These are phyloP conservation scores for Anethum foeniculum DNA, from an alignment of 140 eudicot genomes.

Conservation along the genomic window DNA sequence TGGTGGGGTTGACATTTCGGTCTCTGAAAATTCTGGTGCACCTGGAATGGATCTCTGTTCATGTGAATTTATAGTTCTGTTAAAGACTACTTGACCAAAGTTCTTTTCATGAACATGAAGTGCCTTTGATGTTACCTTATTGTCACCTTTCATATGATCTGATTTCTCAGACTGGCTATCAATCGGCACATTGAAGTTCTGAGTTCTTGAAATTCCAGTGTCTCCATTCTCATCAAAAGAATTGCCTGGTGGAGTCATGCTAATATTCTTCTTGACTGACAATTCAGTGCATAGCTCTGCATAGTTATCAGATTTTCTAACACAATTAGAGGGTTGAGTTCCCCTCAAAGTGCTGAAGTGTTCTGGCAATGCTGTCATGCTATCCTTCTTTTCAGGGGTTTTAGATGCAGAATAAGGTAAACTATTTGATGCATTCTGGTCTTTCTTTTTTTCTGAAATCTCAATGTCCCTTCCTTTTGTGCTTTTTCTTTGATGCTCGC, in stretches of 20 bases:
- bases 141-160: constrained; percentile 16
- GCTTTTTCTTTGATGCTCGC: constrained; percentile 15
- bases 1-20: constrained; percentile 34
- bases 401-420: constrained; percentile 15
- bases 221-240: constrained; percentile 17
- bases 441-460: constrained; percentile 24
- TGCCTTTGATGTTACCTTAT: constrained; percentile 17
- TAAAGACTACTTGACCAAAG: constrained; percentile 14
- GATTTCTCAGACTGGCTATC: constrained; percentile 16
- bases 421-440: constrained; percentile 17
- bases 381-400: constrained; percentile 14
- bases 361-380: constrained; percentile 4
- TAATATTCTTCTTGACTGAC: constrained; percentile 33
- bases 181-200: constrained; percentile 1
- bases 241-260: constrained; percentile 6
- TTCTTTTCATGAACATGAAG: constrained; percentile 24
- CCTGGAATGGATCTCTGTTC: constrained; percentile 1
- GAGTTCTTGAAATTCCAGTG: not conserved
- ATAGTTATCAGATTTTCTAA: constrained; percentile 22
- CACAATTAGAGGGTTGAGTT: constrained; percentile 1
- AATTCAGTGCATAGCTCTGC: constrained; percentile 35
- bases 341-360: constrained; percentile 7
- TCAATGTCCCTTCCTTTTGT: constrained; percentile 23
- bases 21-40: constrained; percentile 27
- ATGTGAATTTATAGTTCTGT: not conserved